A percentile compares a stretch with the other conserved stretches of the same genome.
These are phyloP conservation scores for Catharanthus roseus DNA, from an alignment of 257 asterid genomes.

Conservation along the genomic window DNA sequence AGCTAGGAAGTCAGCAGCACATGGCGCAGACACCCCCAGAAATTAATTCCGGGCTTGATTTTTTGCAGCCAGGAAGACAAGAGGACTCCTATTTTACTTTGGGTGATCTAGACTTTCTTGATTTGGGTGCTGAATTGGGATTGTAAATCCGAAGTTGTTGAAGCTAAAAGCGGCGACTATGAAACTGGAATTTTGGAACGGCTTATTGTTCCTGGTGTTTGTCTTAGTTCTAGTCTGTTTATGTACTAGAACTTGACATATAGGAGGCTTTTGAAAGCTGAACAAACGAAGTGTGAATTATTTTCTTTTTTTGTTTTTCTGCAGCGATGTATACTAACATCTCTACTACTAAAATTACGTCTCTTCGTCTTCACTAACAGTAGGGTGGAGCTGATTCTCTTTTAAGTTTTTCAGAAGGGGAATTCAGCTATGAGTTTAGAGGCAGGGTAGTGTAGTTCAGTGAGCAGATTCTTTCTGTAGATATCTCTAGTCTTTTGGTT, in stretches of 20 bases:
- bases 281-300: neutral
- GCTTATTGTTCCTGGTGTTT: neutral
- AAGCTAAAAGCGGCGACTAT: neutral
- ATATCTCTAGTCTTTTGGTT: neutral
- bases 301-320: neutral
- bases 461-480: conserved; percentile 9
- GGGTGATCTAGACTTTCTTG: conserved; percentile 35
- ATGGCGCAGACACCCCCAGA: conserved; percentile 15
- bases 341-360: too few species aligned
- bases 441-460: too few species aligned
- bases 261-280: neutral
- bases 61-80: conserved; percentile 54
- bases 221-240: neutral
- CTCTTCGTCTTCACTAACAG: neutral
- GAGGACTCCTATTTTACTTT: conserved; percentile 40
- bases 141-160: conserved; percentile 1
- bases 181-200: too few species aligned
- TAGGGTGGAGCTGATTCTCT: conserved; percentile 20
- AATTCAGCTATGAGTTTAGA: conserved; percentile 2
- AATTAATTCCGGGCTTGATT: conserved; percentile 41
- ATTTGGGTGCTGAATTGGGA: conserved; percentile 30
- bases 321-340: too few species aligned
- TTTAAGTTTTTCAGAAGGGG: conserved; percentile 19
- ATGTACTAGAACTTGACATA: neutral
- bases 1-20: conserved; percentile 1